These are phyloP conservation scores for Penicillium sp. DNA, from an alignment of 2,329 filamentous ascomycete species.

Conservation along the genomic window DNA sequence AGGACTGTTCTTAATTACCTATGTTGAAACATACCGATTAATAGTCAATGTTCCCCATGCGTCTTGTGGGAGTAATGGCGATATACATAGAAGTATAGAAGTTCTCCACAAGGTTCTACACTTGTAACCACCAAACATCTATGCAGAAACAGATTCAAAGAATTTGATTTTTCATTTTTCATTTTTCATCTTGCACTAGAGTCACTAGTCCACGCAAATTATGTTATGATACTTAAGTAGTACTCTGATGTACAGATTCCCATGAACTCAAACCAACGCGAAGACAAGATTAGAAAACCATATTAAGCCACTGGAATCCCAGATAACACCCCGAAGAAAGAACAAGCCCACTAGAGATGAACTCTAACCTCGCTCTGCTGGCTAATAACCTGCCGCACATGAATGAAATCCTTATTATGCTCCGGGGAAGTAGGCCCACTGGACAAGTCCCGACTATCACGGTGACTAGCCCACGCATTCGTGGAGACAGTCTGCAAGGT, in stretches of 20 bases:
- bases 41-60: not conserved
- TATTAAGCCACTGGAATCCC: not conserved
- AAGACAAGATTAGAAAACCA: not conserved
- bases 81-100: not conserved
- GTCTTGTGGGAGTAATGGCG: not conserved
- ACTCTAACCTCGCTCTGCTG: slow-evolving; percentile 32
- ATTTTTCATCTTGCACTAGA: not conserved
- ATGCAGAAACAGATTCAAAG: not conserved
- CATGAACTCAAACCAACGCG: not conserved
- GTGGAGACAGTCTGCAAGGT: slow-evolving; percentile 28
- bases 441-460: slow-evolving; percentile 24
- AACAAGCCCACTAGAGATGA: slow-evolving; percentile 5
- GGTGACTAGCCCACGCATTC: slow-evolving; percentile 35
- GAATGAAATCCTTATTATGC: slow-evolving; percentile 25
- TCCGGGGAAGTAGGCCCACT: slow-evolving; percentile 4
- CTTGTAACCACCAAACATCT: not conserved
- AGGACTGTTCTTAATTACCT: not conserved
- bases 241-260: not conserved
- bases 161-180: not conserved
- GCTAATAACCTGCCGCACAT: slow-evolving; percentile 34
- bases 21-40: not conserved
- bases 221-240: not conserved
- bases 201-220: not conserved
- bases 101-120: too few relatives aligned
- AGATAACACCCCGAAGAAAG: not conserved